Evolutionary conservation across 768 basidiomycete genomes (phyloP), one percentile per base, ranked within the genome.

Genomic region (Russula griseocarnosa): DNA sequence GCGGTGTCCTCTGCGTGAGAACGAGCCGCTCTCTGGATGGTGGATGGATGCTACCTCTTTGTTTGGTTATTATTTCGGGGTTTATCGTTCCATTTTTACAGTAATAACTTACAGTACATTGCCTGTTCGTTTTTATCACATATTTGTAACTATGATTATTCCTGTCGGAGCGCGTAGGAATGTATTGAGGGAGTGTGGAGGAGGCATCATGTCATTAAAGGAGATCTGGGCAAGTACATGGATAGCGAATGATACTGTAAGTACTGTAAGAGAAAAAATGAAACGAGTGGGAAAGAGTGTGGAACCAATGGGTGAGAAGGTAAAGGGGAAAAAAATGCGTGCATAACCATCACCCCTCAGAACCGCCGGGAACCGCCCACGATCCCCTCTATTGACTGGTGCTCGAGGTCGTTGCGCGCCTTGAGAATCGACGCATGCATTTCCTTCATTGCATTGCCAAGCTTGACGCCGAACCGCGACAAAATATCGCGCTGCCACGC

Each of bases 401-500:
- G 89, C 75, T 98, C 97, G 62, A 99, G 82, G 68, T 98, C 95
- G 73, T 96, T 92, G 70, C 97, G 82, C 58, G 94, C 92, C 77
- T 98, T 97, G 68, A 91, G 75, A 63, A 99, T 94, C 34, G 87
- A 77, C 16, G 93, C 88, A 76, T 98, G 94, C 84, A 94, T 93
- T 76, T 98, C 96, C 81, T 95, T 95, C 94, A 99, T 98, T 59
- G 88, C 88, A 65, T 88, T 88, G 5, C 94, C 93, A 61, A 99
- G 82, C 79, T 97, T 98, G 65, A 84, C 83, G 4, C 97, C 96
- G 71, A 98, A 98, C 53, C 94, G 81, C 66, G 86, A 87, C 68
- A 98, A 79, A 65, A 99, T 93, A 70, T 99, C 97, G 65, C 89
- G 81, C 79, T 98, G 96, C 96, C 97, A 98, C 22, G 92, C 80